These are phyloP conservation scores for Pochonia chlamydosporia DNA, from an alignment of 2,329 filamentous ascomycete genomes.

Conservation along the genomic window DNA sequence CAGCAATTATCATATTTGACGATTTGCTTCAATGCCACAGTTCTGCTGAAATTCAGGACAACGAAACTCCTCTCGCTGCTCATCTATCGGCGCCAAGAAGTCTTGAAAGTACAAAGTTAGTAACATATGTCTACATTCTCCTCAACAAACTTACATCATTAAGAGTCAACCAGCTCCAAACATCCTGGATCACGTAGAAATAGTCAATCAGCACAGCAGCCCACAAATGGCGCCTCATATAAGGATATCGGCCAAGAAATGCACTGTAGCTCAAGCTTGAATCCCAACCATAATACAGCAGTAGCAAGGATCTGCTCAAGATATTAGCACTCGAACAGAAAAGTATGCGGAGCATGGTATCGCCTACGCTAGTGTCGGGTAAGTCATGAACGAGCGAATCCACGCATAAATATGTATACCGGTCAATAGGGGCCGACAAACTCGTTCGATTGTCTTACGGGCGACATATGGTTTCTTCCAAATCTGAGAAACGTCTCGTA, in stretches of 20 bases:
- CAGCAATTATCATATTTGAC: too few species aligned
- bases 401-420: background rate
- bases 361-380: background rate
- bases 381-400: background rate
- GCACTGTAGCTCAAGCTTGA: background rate
- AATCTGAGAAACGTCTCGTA: background rate
- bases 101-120: background rate
- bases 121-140: too few species aligned
- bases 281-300: background rate
- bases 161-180: background rate
- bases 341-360: too few species aligned
- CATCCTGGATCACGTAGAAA: background rate
- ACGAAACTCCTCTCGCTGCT: background rate
- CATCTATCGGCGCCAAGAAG: background rate
- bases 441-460: background rate
- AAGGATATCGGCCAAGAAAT: background rate
- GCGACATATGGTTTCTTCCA: background rate
- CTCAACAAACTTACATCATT: background rate
- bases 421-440: background rate
- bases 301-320: background rate
- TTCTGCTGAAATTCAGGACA: too few species aligned
- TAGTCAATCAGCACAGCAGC: background rate
- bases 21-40: too few species aligned
- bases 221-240: background rate
- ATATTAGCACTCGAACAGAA: background rate